Percentiles rank a stretch among this genome's conserved stretches.
phyloP scores from a whole-genome alignment of 73 alveolate species.

The Paramecium primaurelia region DNA sequence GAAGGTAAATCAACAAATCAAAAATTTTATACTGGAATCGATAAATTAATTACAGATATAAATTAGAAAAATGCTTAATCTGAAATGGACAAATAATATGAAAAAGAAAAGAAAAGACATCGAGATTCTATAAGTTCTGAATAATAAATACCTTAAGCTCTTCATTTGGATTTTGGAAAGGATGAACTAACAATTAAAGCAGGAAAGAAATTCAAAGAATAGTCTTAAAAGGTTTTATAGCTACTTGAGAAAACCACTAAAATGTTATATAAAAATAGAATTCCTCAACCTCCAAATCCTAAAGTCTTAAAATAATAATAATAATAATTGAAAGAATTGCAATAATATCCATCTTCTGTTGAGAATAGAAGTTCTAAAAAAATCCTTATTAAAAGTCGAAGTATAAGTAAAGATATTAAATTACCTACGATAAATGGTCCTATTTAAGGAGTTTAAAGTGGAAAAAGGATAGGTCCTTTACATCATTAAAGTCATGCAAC shows the following conservation, averaged over 20 bases:
- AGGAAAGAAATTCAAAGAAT: not conserved
- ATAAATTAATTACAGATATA: conserved; percentile 11
- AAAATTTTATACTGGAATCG: conserved; percentile 30
- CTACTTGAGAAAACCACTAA: not conserved
- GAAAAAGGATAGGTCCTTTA: not conserved
- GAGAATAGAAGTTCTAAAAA: not conserved
- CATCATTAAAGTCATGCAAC: not conserved
- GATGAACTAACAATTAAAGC: not conserved
- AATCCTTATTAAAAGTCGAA: not conserved
- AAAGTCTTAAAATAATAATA: not conserved
- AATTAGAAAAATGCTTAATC: conserved; percentile 6
- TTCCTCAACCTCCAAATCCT: not conserved
- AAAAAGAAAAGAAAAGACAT: not conserved
- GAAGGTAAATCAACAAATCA: not conserved
- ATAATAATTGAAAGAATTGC: not conserved
- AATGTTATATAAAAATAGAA: not conserved
- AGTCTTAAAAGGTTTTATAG: not conserved
- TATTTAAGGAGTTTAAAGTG: not conserved
- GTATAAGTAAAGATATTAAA: not conserved
- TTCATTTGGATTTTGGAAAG: not conserved
- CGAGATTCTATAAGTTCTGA: not conserved
- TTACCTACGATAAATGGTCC: not conserved
- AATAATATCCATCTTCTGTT: not conserved
- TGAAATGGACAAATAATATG: conserved; percentile 3
- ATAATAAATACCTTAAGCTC: not conserved